Evolutionary conservation across 331 rosid species (phyloP).

Genomic region (Quercus lobata): DNA sequence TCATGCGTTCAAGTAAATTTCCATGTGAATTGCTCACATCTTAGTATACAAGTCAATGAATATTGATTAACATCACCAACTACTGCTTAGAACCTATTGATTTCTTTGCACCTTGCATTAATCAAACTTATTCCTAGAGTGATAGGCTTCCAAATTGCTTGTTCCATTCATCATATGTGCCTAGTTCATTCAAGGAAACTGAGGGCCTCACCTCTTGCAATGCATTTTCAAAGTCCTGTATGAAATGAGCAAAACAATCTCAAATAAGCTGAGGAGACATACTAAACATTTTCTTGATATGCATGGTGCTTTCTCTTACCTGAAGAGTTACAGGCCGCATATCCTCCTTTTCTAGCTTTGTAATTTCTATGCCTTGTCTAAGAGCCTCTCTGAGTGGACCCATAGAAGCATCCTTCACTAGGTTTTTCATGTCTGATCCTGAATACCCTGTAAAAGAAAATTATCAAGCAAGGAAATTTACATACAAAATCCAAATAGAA

Average conservation of each 20-base stretch:
- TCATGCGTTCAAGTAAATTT: background rate
- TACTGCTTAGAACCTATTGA: background rate
- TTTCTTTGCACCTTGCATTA: background rate
- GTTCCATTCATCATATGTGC: conserved; percentile 76
- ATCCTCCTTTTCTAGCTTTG: conserved; percentile 66
- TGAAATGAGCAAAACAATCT: background rate
- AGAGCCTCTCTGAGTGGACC: conserved; percentile 95
- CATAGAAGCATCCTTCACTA: conserved; percentile 93
- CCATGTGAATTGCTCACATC: background rate
- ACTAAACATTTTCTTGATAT: conserved; percentile 1
- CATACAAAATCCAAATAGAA: conserved; percentile 4
- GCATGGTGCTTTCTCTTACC: conserved; percentile 34
- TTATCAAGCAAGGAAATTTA: background rate
- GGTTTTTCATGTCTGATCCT: conserved; percentile 96
- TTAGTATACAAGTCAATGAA: background rate
- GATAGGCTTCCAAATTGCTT: conserved; percentile 74
- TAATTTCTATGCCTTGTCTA: conserved; percentile 64
- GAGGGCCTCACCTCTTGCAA: conserved; percentile 88
- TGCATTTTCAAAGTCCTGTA: conserved; percentile 67
- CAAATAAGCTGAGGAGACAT: background rate
- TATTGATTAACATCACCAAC: background rate
- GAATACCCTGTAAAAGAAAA: conserved; percentile 56
- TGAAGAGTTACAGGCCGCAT: conserved; percentile 71
- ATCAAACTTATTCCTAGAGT: conserved; percentile 20
- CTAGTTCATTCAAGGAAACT: conserved; percentile 65